Evolutionary conservation across 495 filamentous ascomycete genomes (phyloP), one percentile per base, ranked within the genome.

Genomic region (Jackrogersella multiformis): DNA sequence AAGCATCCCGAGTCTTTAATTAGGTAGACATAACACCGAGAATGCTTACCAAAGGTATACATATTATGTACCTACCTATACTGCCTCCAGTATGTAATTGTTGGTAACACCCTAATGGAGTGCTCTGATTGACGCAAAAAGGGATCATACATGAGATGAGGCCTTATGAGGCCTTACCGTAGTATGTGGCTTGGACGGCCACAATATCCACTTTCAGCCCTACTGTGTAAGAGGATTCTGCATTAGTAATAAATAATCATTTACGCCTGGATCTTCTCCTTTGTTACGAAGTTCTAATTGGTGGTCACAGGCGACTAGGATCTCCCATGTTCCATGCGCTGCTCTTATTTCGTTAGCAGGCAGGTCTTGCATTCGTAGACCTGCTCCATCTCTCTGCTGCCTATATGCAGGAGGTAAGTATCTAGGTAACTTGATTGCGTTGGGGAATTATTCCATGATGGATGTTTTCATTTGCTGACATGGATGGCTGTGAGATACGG

Each of bases 321-420:
- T 49, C 23, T 28, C 10, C 23, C n/a, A n/a, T n/a, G n/a, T 36
- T 18, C 24, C 45, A 32, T 49, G 21, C 15, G 34, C 45, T 24
- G 23, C 45, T 46, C 21, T 26, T 32, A 32, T 49, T 49, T 49
- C 45, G n/a, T n/a, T n/a, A n/a, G n/a, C n/a, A n/a, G n/a, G n/a
- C n/a, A n/a, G n/a, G n/a, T n/a, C n/a, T n/a, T n/a, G 26, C 26
- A 49, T 49, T 49, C 44, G 44, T 28, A 8, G 45, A 49, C 26
- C 9, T 18, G 35, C 39, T 24, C 20, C 44, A 21, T 59, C 42
- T 49, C 24, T n/a, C 30, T 59, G 56, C 28, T 59, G 55, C 55
- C 55, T 56, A 56, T 24, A 3, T 5, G 13, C 20, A 12, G 36
- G 15, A 44, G 5, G 26, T 28, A 23, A 23, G 15, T 28, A 28